Evolutionary conservation across 371 early-diverging fungal genomes (phyloP).

Genomic region (Mortierella sp.): DNA sequence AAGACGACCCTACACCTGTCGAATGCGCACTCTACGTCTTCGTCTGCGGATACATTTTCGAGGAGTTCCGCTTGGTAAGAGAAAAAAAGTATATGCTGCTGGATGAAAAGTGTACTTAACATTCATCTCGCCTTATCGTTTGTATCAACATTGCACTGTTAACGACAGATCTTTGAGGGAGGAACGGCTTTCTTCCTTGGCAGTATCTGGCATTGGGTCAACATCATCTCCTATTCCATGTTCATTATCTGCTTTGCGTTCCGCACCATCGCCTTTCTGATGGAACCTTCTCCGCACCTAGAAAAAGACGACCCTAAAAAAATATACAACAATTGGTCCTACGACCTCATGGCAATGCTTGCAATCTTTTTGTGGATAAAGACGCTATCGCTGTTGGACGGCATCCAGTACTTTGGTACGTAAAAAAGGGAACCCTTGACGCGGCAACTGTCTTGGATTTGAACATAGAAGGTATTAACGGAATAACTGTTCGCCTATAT

Average conservation of each 20-base stretch:
- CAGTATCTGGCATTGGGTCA: constrained; percentile 55
- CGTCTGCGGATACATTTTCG: constrained; percentile 51
- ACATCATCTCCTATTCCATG: constrained; percentile 48
- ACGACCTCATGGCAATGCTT: constrained; percentile 50
- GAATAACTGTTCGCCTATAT: background rate
- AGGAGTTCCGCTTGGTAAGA: constrained; percentile 55
- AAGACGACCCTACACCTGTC: constrained; percentile 14
- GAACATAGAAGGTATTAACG: too few relatives aligned
- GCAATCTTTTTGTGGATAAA: constrained; percentile 55
- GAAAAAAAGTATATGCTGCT: too few relatives aligned
- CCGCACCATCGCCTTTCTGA: constrained; percentile 49
- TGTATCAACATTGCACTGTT: background rate
- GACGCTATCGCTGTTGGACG: constrained; percentile 50
- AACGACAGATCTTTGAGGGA: constrained; percentile 49
- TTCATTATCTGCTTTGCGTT: constrained; percentile 48
- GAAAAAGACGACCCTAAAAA: background rate
- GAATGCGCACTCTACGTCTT: constrained; percentile 52
- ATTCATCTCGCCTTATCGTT: too few relatives aligned
- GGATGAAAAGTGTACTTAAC: too few relatives aligned
- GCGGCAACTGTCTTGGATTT: background rate
- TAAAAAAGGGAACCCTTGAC: background rate
- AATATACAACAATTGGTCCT: constrained; percentile 35
- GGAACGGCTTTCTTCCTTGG: constrained; percentile 55
- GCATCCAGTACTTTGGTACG: constrained; percentile 53
- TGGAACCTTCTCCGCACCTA: constrained; percentile 8